These are phyloP conservation scores for Vigna unguiculata DNA, from an alignment of 306 rosid genomes.

Conservation along the genomic window DNA sequence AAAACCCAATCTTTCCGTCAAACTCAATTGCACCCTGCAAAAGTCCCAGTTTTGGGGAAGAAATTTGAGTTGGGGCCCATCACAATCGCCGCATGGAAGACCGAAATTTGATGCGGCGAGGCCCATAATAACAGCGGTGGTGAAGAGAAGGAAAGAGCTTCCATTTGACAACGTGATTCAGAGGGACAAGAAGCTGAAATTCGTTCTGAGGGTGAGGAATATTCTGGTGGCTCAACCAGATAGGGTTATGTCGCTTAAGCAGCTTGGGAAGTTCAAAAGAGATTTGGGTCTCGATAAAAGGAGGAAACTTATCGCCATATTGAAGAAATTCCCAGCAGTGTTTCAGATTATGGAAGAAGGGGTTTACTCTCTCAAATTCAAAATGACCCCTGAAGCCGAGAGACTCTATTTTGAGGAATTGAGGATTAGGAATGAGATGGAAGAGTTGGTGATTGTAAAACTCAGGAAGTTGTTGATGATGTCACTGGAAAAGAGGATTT, in stretches of 20 bases:
- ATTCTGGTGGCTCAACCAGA: slow-evolving; percentile 26
- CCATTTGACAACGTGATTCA: slow-evolving; percentile 22
- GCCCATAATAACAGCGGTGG: neutral
- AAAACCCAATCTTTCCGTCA: slow-evolving; percentile 3
- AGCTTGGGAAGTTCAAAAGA: slow-evolving; percentile 14
- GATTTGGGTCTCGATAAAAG: slow-evolving; percentile 18
- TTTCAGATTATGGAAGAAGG: slow-evolving; percentile 33
- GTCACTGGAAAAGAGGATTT: slow-evolving; percentile 14
- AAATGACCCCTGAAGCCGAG: slow-evolving; percentile 14
- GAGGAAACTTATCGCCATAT: slow-evolving; percentile 4
- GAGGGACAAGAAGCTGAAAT: slow-evolving; percentile 34
- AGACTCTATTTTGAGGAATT: slow-evolving; percentile 16
- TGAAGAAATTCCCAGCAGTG: slow-evolving; percentile 24
- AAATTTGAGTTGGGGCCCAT: slow-evolving; percentile 6
- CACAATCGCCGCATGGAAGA: neutral
- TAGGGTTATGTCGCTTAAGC: slow-evolving; percentile 10
- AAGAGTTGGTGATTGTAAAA: neutral
- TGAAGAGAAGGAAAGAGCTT: slow-evolving; percentile 29
- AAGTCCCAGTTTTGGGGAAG: slow-evolving; percentile 18
- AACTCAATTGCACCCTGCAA: neutral
- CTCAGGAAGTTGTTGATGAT: slow-evolving; percentile 30
- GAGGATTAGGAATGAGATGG: slow-evolving; percentile 27
- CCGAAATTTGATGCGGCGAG: neutral
- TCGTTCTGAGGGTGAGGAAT: slow-evolving; percentile 6
- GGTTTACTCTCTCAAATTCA: slow-evolving; percentile 18